A percentile compares a stretch with the other conserved stretches of the same genome.
These are phyloP conservation scores for Heliocybe sulcata DNA, from an alignment of 1,284 basidiomycete genomes.

Conservation along the genomic window DNA sequence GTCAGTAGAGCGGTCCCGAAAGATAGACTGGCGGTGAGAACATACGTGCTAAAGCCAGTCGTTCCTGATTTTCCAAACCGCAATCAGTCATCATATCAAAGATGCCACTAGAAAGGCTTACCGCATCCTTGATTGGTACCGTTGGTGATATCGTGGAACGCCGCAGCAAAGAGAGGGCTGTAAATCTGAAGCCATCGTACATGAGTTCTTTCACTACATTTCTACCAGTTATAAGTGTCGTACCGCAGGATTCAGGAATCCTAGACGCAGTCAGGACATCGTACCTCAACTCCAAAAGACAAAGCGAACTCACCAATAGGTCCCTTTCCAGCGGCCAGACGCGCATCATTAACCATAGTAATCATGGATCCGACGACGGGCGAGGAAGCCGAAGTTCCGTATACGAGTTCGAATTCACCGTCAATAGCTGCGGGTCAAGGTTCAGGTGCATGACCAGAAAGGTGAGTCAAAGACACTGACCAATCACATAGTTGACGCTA, in stretches of 20 bases:
- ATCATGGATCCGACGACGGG: conserved; percentile 39
- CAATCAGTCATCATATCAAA: not conserved
- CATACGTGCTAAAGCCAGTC: conserved; percentile 22
- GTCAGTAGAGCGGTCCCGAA: not conserved
- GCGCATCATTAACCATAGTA: conserved; percentile 41
- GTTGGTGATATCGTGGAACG: conserved; percentile 36
- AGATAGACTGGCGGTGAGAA: not conserved
- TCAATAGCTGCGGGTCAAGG: conserved; percentile 4
- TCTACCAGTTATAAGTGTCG: not conserved
- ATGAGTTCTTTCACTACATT: too few relatives aligned
- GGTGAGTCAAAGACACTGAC: conserved; percentile 13
- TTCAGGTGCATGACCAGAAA: not conserved
- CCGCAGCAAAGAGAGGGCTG: conserved; percentile 13
- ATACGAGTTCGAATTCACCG: conserved; percentile 16
- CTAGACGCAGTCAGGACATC: conserved; percentile 15
- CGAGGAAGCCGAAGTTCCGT: conserved; percentile 31
- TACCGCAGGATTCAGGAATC: conserved; percentile 29
- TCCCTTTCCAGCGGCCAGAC: conserved; percentile 26
- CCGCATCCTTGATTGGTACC: conserved; percentile 36
- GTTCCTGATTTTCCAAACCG: not conserved
- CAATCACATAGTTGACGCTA: conserved; percentile 16
- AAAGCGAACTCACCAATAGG: conserved; percentile 18
- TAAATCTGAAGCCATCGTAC: conserved; percentile 22
- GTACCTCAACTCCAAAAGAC: conserved; percentile 10
- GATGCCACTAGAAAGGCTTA: not conserved